Conservation (phyloP, 192 early-diverging fungal species). For the Allomyces macrogynus region DNA sequence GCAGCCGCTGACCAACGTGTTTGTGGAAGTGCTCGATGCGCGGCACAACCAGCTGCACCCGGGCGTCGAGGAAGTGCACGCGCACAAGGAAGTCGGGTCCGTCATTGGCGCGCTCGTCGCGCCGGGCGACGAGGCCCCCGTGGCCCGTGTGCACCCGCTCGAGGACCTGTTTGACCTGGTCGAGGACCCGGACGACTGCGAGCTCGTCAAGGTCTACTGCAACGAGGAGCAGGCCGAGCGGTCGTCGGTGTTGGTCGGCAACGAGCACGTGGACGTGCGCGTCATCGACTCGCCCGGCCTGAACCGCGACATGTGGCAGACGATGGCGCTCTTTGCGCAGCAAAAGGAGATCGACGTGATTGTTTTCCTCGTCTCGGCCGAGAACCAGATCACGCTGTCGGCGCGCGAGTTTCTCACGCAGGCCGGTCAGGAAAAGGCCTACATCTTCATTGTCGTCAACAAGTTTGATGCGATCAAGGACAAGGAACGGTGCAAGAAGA, state of each 20-base stretch:
- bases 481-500: conserved; percentile 79
- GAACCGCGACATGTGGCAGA: conserved; percentile 95
- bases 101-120: conserved; percentile 21
- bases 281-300: conserved; percentile 96
- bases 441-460: conserved; percentile 97
- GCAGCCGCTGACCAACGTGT: conserved; percentile 90
- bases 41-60: conserved; percentile 42
- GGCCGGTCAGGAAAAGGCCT: conserved; percentile 96
- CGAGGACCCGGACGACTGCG: conserved; percentile 64
- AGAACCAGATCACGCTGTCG: conserved; percentile 97
- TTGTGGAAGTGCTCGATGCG: conserved; percentile 88
- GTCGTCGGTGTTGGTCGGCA: conserved; percentile 1
- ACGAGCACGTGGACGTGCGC: conserved; percentile 56
- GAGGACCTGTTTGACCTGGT: conserved; percentile 50
- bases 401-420: conserved; percentile 73
- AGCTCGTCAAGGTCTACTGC: conserved; percentile 86
- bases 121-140: neutral
- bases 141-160: conserved; percentile 48
- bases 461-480: conserved; percentile 84
- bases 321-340: conserved; percentile 84
- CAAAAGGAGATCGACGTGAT: conserved; percentile 99
- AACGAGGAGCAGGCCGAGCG: conserved; percentile 19
- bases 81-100: conserved; percentile 38
- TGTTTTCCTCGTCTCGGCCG: conserved; percentile 96
- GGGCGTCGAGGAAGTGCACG: conserved; percentile 81